Evolutionary conservation across 2,329 filamentous ascomycete species (phyloP).

Genomic region (Colletotrichum tamarilloi): DNA sequence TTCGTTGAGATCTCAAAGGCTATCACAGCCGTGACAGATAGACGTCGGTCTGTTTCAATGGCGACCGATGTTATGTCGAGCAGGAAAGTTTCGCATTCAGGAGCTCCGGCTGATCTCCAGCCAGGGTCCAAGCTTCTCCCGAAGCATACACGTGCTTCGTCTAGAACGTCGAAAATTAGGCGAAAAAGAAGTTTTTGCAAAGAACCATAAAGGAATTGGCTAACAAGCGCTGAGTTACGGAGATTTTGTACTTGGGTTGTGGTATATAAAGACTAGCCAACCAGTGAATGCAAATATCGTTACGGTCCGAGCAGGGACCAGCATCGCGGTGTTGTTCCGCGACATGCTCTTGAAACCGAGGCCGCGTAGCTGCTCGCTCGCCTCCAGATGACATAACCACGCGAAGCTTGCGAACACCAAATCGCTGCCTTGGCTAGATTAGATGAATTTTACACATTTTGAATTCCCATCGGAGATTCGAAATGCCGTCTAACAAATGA

Average conservation of each 20-base stretch:
- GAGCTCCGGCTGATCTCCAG: not conserved
- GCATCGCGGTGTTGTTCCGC: slow-evolving; percentile 15
- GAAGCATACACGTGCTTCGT: not conserved
- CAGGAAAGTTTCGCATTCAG: not conserved
- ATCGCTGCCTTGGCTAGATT: not conserved
- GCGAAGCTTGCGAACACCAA: not conserved
- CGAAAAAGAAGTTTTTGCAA: not conserved
- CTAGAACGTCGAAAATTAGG: not conserved
- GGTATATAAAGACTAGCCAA: not conserved
- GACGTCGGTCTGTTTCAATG: not conserved
- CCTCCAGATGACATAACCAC: not conserved
- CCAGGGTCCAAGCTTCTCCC: not conserved
- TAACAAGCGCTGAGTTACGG: not conserved
- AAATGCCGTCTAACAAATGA: not conserved
- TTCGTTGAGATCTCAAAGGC: not conserved
- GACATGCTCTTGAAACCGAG: slow-evolving; percentile 20
- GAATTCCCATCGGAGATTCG: not conserved
- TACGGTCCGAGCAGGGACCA: slow-evolving; percentile 2
- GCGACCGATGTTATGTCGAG: not conserved
- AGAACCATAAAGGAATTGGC: not conserved
- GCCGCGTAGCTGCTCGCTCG: slow-evolving; percentile 15
- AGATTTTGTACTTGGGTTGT: not conserved
- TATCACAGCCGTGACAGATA: not conserved
- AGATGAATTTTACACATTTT: not conserved
- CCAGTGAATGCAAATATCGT: not conserved